Evolutionary conservation across 768 basidiomycete species (phyloP), one percentile per base, ranked within the genome.

Genomic region (Naganishia friedmannii): DNA sequence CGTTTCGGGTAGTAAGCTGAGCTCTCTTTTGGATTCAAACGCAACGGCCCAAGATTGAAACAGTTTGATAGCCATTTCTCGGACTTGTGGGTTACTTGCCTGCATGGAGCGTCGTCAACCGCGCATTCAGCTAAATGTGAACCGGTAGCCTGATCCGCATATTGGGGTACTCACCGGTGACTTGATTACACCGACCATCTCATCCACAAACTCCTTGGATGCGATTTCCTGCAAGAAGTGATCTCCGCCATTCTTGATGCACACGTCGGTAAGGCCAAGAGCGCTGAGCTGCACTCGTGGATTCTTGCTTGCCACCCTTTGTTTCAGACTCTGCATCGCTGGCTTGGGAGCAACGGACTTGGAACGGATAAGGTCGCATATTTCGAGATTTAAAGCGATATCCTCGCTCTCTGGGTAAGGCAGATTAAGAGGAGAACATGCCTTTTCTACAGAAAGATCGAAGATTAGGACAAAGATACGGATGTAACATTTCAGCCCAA

Each of bases 221-320:
- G 90, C 88, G 55, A 95, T 82, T 78, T 96, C 93, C 1, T 81
- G 80, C 60, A 98, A 83, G 77, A 99, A 98, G 53, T 88, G 87
- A 74, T 97, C 93, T 0, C 96, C 96, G 12, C 92, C 93, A 76
- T 99, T 99, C 88, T 99, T 99, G 80, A 98, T 86, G 76, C 92
- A 93, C 10, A 88, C 85, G 81, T 98, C 96, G 56, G 90, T 88
- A 58, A 97, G 84, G 90, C 86, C 84, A 15, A 96, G 85, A n/a
- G 92, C 87, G 69, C 93, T 84, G 34, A 94, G 84, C 81, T 93
- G 92, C 9, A 95, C 93, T 75, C 98, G 95, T 0, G 93, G 93
- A 80, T 99, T 99, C 86, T 90, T 91, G 82, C 95, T 91, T 76
- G 89, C 88, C 60, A 98, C 83, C 60, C 94, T 86, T 29, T 88